Evolutionary conservation across 257 asterid genomes (phyloP).

Genomic region (Fraxinus quadrangulata): DNA sequence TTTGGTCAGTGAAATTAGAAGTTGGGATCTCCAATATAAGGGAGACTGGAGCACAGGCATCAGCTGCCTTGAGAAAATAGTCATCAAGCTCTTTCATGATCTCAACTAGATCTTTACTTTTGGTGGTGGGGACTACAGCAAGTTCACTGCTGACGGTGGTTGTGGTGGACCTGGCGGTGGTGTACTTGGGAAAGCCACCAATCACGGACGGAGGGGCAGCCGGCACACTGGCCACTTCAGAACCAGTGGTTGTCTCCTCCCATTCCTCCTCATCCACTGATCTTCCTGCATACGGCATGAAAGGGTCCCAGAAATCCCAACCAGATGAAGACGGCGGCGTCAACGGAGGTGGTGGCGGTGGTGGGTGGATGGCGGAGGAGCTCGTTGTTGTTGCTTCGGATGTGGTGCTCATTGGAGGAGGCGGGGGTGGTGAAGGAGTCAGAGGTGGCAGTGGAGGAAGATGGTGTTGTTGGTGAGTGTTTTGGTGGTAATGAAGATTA

Average conservation of each 20-base stretch:
- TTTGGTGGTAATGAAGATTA: slow-evolving; percentile 52
- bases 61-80: slow-evolving; percentile 81
- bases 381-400: slow-evolving; percentile 62
- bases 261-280: slow-evolving; percentile 75
- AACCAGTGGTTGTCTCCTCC: slow-evolving; percentile 59
- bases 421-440: slow-evolving; percentile 46
- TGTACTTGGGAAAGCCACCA: slow-evolving; percentile 38
- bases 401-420: slow-evolving; percentile 64
- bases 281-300: slow-evolving; percentile 65
- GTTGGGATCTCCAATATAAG: slow-evolving; percentile 75
- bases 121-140: slow-evolving; percentile 81
- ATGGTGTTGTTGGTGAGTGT: slow-evolving; percentile 32
- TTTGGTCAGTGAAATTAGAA: slow-evolving; percentile 57
- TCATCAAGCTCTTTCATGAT: slow-evolving; percentile 83
- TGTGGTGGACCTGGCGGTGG: slow-evolving; percentile 27
- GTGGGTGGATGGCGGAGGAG: slow-evolving; percentile 56
- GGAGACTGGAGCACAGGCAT: slow-evolving; percentile 81
- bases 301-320: slow-evolving; percentile 99
- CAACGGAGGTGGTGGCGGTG: slow-evolving; percentile 75
- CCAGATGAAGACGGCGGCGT: slow-evolving; percentile 48
- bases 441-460: slow-evolving; percentile 31
- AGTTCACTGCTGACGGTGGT: slow-evolving; percentile 62
- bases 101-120: slow-evolving; percentile 76
- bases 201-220: slow-evolving; percentile 69
- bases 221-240: slow-evolving; percentile 59